Base-by-base conservation (phyloP, 768 basidiomycete species). In the Boletus patriciae region DNA sequence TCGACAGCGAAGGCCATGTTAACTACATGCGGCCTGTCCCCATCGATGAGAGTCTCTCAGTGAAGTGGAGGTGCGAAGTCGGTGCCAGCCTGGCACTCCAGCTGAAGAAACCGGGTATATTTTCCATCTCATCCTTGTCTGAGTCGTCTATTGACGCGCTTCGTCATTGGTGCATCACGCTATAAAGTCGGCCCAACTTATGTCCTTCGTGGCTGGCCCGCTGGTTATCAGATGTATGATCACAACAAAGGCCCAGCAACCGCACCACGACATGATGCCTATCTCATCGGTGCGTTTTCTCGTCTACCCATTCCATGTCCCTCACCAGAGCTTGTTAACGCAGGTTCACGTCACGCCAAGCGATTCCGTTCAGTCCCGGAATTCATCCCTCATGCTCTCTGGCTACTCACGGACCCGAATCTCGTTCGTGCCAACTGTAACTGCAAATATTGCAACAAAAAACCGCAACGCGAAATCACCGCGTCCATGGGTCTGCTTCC, bases 321-420 rank as follows among this genome's bases (percentile, higher is more conserved):
- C 40, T 51, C 37, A 47, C 9, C n/a, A 19, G 16, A 53, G 40
- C 46, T 15, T 21, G 52, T 37, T 19, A 31, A 48, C 56, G 23
- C 54, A 77, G 71, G 73, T 73, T 85, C 85, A 3, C 54, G 62
- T 31, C 55, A 72, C 47, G 72, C 77, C 40, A 74, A 73, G 31
- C 80, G 75, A 52, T 94, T 92, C 70, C 87, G 92, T 42, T 92
- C 91, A 13, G 76, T 85, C n/a, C 87, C 87, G 46, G 92, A 94
- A 67, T 92, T 94, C 68, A 81, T 88, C 46, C 90, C 91, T 5
- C 92, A 94, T 63, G 88, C 88, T 3, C 76, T 85, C 55, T 94
- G 91, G 91, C 80, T 94, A 11, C 76, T 86, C 69, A 75, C 76
- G 8, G 85, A 89, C 56, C 65, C 74, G 1, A 75, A 74, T 3